These are phyloP conservation scores for Lichtheimia corymbifera DNA, from an alignment of 371 early-diverging fungal genomes.

Conservation along the genomic window DNA sequence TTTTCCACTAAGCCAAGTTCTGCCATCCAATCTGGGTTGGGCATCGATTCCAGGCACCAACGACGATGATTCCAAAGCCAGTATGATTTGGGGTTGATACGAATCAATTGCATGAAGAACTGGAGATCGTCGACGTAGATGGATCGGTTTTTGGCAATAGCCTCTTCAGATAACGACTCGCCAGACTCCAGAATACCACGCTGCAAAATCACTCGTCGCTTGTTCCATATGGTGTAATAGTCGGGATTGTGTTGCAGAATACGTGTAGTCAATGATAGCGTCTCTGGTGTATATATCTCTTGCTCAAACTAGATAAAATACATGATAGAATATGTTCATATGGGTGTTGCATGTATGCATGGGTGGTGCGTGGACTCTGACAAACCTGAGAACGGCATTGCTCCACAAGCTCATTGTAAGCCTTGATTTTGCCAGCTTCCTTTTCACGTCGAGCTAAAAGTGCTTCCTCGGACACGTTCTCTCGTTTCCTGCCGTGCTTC, in stretches of 20 bases:
- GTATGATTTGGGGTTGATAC: slow-evolving; percentile 84
- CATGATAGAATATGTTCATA: background rate
- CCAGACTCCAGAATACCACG: slow-evolving; percentile 28
- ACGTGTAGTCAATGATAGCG: slow-evolving; percentile 66
- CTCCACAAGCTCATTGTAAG: slow-evolving; percentile 47
- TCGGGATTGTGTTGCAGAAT: slow-evolving; percentile 86
- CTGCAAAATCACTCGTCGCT: slow-evolving; percentile 70
- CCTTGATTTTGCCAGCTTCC: slow-evolving; percentile 52
- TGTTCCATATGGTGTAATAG: slow-evolving; percentile 91
- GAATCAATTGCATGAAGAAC: slow-evolving; percentile 65
- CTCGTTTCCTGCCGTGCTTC: slow-evolving; percentile 56
- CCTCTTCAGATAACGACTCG: background rate
- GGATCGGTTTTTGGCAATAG: slow-evolving; percentile 23
- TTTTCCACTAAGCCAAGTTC: slow-evolving; percentile 78
- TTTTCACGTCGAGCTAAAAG: slow-evolving; percentile 33
- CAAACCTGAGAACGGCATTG: slow-evolving; percentile 32
- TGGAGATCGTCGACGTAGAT: slow-evolving; percentile 59
- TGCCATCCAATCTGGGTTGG: slow-evolving; percentile 72
- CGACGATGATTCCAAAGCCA: slow-evolving; percentile 95
- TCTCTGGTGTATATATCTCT: slow-evolving; percentile 44
- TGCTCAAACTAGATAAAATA: slow-evolving; percentile 17
- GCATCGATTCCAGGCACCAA: slow-evolving; percentile 83
- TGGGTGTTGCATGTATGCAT: background rate
- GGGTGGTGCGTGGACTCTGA: background rate
- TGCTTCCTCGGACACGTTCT: slow-evolving; percentile 40